Evolutionary conservation across 768 basidiomycete genomes (phyloP).

Genomic region (Xanthoconium purpureum): DNA sequence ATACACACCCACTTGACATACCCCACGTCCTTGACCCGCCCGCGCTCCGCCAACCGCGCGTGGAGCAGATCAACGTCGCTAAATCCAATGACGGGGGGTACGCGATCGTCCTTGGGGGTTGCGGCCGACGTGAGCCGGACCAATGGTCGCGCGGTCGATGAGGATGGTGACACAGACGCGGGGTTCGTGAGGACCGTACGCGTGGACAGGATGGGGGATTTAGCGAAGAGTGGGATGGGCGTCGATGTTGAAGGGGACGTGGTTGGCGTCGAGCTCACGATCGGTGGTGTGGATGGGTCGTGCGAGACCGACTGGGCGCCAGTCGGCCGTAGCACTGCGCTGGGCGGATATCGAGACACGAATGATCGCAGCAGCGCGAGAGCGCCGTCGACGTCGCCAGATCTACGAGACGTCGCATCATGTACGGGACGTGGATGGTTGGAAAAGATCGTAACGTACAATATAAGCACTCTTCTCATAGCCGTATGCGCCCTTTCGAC

Average conservation of each 20-base stretch:
- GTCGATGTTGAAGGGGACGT: conserved; percentile 4
- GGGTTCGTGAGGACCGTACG: conserved; percentile 47
- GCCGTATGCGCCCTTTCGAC: conserved; percentile 69
- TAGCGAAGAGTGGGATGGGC: conserved; percentile 30
- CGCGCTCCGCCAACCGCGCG: conserved; percentile 56
- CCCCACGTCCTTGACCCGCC: conserved; percentile 46
- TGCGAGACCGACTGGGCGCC: neutral
- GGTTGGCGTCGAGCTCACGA: neutral
- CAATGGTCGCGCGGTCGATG: conserved; percentile 47
- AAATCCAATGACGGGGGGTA: conserved; percentile 80
- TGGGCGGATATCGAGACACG: conserved; percentile 61
- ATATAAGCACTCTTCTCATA: conserved; percentile 60
- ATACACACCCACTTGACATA: conserved; percentile 73
- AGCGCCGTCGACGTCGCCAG: conserved; percentile 49
- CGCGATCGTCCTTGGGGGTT: conserved; percentile 68
- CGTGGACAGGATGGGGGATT: conserved; percentile 53
- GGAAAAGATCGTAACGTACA: conserved; percentile 44
- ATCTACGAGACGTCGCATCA: conserved; percentile 33
- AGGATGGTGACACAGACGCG: conserved; percentile 21
- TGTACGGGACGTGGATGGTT: neutral
- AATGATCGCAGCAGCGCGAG: conserved; percentile 60
- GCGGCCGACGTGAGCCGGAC: conserved; percentile 63
- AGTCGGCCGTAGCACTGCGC: conserved; percentile 40
- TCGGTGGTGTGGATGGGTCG: neutral
- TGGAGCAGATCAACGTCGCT: conserved; percentile 77